Evolutionary conservation across 768 basidiomycete species (phyloP), one percentile per base, ranked within the genome.

Genomic region (Galerina marginata): DNA sequence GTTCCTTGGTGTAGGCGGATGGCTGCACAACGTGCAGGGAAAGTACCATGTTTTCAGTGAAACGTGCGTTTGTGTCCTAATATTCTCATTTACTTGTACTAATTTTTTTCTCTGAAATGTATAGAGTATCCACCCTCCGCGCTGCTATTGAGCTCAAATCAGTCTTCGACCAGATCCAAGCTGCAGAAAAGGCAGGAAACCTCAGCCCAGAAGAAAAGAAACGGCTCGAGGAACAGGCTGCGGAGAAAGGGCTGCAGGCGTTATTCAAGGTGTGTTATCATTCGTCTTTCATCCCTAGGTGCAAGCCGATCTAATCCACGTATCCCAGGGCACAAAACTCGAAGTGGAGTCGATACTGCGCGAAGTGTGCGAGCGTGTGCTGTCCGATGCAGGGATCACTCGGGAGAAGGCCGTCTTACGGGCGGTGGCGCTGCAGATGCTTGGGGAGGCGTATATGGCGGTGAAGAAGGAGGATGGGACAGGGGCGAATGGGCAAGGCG

Each of bases 1-100:
- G 64, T 86, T 80, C 80, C 87, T 94, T 50, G 94, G 94, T 26
- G 89, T 96, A 14, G 94, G 94, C 11, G 94, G 95, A 6, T 96
- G 94, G 94, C 71, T 96, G 59, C 94, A 96, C 72, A 93, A 93
- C 56, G 92, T 95, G 2, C 92, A 93, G 72, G 92, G 91, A 11
- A 95, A 93, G 76, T 95, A 94, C 51, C 93, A 96, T 69, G 90
- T 95, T 15, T 92, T 96, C 74, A 94, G 92, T 71, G 93, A 95
- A 78, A 95, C 93, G 91, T 92, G 63, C 66, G 91, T 14, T 43
- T 49, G 47, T 25, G 44, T 61, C 64, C 48, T 33, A 5, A 5
- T n/a, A 33, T 49, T 6, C 12, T 50, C 6, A 3, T 16, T n/a
- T 51, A 46, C 45, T 16, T 20, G 2, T 16, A 46, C 9, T 46